Base-by-base conservation (phyloP, 2,329 filamentous ascomycete genomes). In the Blastomyces gilchristii region DNA sequence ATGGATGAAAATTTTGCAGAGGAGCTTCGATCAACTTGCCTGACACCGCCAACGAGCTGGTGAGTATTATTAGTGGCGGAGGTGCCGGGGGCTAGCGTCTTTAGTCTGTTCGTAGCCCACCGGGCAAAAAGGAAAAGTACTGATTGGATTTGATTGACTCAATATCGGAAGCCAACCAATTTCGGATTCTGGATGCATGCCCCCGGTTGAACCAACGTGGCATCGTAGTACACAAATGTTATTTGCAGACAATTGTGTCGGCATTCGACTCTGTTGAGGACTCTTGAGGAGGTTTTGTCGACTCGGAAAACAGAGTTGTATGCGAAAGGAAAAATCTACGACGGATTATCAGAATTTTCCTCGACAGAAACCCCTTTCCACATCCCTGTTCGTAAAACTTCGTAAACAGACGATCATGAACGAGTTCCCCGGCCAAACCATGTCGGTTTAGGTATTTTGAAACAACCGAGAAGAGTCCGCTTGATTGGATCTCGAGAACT, bases 401-500 rank as follows among this genome's bases (percentile, higher is more conserved):
- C 50, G 28, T 28, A 22, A 53, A 34, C 11, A 53, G 11, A 31
- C 11, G 25, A 52, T 53, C 9, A 54, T n/a, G 52, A 54, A 16
- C 16, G 14, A 37, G 16, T 11, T 37, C 7, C 52, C 31, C 28
- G 28, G n/a, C 6, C 1, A 54, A 34, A 37, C 28, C 31, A 37
- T 14, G n/a, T 16, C n/a, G 6, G 45, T 37, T 22, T 50, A 12
- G 16, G 53, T 47, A 25, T 28, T 34, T 49, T 16, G 14, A 59
- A 45, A 34, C 25, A 47, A 47, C 12, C 31, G 6, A 25, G 7
- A 12, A 34, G 25, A 8, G n/a, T 3, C 57, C 18, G 57, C 28
- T 16, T 59, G 41, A 47, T 59, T 59, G 57, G 57, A 59, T 47
- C 18, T 59, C 14, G 14, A 47, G 39, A 7, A 25, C 57, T 58